A percentile compares a stretch with the other conserved stretches of the same genome.
Evolutionary conservation across 2,329 filamentous ascomycete genomes (phyloP).

Genomic region (Neofusicoccum ribis): DNA sequence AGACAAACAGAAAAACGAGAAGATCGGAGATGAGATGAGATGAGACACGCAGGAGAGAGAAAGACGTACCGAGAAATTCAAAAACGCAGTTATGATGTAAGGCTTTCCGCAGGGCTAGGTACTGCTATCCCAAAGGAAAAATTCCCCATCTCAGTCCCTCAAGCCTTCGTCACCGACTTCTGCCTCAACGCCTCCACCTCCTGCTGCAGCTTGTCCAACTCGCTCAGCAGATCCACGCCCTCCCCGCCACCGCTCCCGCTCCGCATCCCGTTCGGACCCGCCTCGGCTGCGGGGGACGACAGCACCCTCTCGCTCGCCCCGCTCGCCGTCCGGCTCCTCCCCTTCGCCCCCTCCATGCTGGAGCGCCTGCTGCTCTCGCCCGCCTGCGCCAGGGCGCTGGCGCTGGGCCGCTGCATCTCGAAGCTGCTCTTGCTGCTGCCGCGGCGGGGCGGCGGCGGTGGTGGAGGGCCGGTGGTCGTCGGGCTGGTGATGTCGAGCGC

Average conservation of each 20-base stretch:
- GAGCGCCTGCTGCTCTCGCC: background rate
- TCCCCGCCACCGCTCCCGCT: background rate
- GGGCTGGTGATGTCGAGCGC: conserved; percentile 9
- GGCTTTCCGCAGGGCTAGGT: too few relatives aligned
- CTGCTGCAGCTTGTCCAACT: conserved; percentile 41
- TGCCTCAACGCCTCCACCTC: conserved; percentile 40
- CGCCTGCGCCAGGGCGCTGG: background rate
- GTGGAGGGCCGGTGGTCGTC: background rate
- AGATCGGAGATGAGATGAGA: too few relatives aligned
- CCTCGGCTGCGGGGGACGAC: background rate
- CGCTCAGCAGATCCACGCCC: conserved; percentile 35
- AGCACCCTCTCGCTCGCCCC: conserved; percentile 7
- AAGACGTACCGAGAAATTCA: too few relatives aligned
- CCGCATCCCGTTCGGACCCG: background rate
- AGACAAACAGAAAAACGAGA: background rate
- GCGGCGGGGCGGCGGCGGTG: conserved; percentile 14
- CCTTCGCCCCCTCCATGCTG: background rate
- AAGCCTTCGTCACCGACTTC: conserved; percentile 1
- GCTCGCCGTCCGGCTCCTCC: conserved; percentile 6
- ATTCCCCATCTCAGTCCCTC: background rate
- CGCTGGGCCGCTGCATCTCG: conserved; percentile 13
- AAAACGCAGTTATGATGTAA: too few relatives aligned
- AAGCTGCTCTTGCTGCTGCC: conserved; percentile 19
- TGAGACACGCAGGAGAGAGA: too few relatives aligned
- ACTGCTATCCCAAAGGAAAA: background rate